Evolutionary conservation across 768 basidiomycete genomes (phyloP), one percentile per base, ranked within the genome.

Genomic region (Boletus vermiculosoides): DNA sequence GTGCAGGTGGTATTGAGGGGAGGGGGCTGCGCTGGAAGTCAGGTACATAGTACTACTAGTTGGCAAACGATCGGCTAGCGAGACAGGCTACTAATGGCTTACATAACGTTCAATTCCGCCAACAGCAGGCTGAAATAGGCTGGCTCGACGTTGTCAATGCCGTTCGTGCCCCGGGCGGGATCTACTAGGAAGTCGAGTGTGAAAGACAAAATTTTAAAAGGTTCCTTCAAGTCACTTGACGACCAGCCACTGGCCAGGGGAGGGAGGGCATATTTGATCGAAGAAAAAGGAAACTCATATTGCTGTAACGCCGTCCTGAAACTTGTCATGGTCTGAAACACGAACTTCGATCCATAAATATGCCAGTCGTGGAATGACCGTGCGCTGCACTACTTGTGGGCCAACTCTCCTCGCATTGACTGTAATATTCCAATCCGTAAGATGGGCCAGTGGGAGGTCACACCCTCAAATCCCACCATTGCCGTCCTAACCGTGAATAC

Each of bases 381-480:
- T n/a, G 9, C 39, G 18, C 18, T n/a, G 39, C 18, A n/a, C 33
- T 34, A 34, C 34, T 34, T 34, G 10, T 34, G 15, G 13, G 34
- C 13, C 13, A 15, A n/a, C 15, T n/a, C 39, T n/a, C 37, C 37
- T 45, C 9, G 16, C 16, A 13, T 23, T 15, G 40, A 11, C 22
- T 15, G 22, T 40, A 30, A 40, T 25, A 10, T 8, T 33, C 33
- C 28, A 36, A 20, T 40, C 10, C 11, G 11, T 8, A 40, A 45
- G 13, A 63, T 62, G 61, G 13, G 34, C 25, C 15, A 15, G 18
- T 52, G 55, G 52, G 20, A 45, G 40, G 34, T 40, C 40, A 42
- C 56, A 11, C 13, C 20, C 15, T 15, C 40, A 5, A 22, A 41
- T 3, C 15, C 52, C 15, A 10, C 22, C 13, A 16, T 60, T 18